A percentile compares a stretch with the other conserved stretches of the same genome.
Evolutionary conservation across 192 early-diverging fungal species (phyloP).

Genomic region (Backusella westeae): DNA sequence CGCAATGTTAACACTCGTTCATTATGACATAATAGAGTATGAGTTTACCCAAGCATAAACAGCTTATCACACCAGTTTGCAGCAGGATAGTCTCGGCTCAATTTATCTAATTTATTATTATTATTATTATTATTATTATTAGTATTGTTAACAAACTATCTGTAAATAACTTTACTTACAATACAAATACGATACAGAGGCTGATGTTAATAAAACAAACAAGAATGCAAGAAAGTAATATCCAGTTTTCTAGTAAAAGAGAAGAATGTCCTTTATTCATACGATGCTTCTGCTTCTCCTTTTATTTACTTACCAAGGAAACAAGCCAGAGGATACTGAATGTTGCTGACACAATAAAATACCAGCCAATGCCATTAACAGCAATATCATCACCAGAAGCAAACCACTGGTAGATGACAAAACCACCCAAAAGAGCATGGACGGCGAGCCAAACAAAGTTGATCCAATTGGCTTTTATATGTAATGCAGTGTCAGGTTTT

Average conservation of each 20-base stretch:
- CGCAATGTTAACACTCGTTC: not conserved
- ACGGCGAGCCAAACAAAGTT: constrained; percentile 57
- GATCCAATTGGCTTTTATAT: constrained; percentile 44
- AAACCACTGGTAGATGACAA: constrained; percentile 35
- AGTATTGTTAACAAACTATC: not conserved
- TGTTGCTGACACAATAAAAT: constrained; percentile 57
- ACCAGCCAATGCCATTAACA: constrained; percentile 54
- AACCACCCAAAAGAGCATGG: constrained; percentile 55
- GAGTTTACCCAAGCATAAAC: constrained; percentile 43
- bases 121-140: not conserved
- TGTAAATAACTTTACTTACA: constrained; percentile 24
- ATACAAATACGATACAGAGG: constrained; percentile 56
- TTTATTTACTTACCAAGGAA: constrained; percentile 48
- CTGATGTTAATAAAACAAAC: constrained; percentile 53
- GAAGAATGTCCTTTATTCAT: not conserved
- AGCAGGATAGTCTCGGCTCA: constrained; percentile 18
- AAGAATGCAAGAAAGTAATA: constrained; percentile 51
- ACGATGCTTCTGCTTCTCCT: not conserved
- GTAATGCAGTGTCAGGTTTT: not conserved
- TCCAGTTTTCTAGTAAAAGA: constrained; percentile 31
- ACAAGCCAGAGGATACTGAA: constrained; percentile 56
- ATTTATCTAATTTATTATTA: not conserved
- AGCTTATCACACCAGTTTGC: constrained; percentile 37
- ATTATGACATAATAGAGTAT: not conserved
- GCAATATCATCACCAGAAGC: constrained; percentile 44